Evolutionary conservation across 768 basidiomycete species (phyloP).

Genomic region (Botryobasidium botryosum): DNA sequence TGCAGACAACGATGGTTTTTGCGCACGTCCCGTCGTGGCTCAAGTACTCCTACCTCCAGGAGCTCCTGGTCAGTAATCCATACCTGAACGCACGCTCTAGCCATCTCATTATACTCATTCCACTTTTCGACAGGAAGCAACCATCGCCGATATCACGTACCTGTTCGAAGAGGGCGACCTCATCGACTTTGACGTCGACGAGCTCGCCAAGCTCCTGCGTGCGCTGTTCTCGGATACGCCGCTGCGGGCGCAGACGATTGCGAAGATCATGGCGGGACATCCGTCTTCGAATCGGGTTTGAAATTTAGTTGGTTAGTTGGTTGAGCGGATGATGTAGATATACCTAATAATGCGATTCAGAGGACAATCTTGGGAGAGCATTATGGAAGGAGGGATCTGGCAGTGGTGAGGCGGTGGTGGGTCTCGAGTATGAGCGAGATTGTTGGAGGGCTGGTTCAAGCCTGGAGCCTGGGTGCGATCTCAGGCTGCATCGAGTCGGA

Average conservation of each 20-base stretch:
- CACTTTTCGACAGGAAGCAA: slow-evolving; percentile 49
- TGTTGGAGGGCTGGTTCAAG: too few species aligned
- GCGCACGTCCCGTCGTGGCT: slow-evolving; percentile 87
- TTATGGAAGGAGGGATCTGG: too few species aligned
- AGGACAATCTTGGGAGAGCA: too few species aligned
- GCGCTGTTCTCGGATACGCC: slow-evolving; percentile 82
- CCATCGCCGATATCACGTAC: slow-evolving; percentile 80
- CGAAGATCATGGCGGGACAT: slow-evolving; percentile 48
- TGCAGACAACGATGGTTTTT: slow-evolving; percentile 53
- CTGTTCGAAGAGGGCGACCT: slow-evolving; percentile 81
- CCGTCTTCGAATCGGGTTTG: too few species aligned
- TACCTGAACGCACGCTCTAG: neutral
- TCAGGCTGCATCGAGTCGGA: too few species aligned
- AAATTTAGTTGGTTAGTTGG: too few species aligned
- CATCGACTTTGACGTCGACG: slow-evolving; percentile 75
- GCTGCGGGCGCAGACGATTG: slow-evolving; percentile 64
- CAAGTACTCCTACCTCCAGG: slow-evolving; percentile 86
- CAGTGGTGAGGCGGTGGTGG: too few species aligned
- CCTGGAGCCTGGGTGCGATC: too few species aligned
- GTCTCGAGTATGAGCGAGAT: too few species aligned
- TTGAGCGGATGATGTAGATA: too few species aligned
- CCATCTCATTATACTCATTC: neutral
- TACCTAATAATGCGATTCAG: too few species aligned
- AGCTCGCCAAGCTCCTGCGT: slow-evolving; percentile 61
- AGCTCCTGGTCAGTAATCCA: slow-evolving; percentile 55